phyloP scores from a whole-genome alignment of 2,329 filamentous ascomycete species.

The Sclerotinia nivalis region DNA sequence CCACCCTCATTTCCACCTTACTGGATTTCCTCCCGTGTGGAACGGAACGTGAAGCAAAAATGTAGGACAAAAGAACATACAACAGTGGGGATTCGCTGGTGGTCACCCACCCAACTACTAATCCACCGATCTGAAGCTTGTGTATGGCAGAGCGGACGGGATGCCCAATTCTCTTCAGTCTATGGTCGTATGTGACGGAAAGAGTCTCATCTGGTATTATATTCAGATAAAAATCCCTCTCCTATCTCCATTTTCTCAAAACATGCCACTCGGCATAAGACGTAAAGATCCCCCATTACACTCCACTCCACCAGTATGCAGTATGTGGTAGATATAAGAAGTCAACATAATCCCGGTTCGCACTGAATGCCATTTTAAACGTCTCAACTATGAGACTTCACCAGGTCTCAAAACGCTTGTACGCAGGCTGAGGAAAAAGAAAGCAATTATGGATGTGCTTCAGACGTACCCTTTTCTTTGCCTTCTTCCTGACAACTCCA shows the following conservation, averaged over 20 bases:
- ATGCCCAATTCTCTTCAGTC: constrained; percentile 38
- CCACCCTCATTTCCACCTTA: not conserved
- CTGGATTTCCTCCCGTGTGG: not conserved
- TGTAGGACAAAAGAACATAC: not conserved
- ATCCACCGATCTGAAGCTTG: constrained; percentile 38
- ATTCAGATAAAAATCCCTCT: not conserved
- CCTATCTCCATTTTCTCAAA: too few species aligned
- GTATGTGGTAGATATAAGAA: not conserved
- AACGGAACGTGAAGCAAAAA: not conserved
- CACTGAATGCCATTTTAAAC: not conserved
- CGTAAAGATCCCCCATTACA: not conserved
- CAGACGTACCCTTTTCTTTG: constrained; percentile 69
- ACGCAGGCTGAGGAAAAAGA: not conserved
- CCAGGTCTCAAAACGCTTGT: not conserved
- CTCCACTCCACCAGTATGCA: not conserved
- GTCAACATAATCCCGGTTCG: not conserved
- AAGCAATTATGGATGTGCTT: not conserved
- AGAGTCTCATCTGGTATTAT: not conserved
- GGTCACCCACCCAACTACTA: constrained; percentile 40
- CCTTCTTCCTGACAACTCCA: constrained; percentile 56
- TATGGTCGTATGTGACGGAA: constrained; percentile 34
- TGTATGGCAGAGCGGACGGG: constrained; percentile 39
- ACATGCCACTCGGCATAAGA: not conserved
- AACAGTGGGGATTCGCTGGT: constrained; percentile 29
- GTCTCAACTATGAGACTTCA: constrained; percentile 18